Base-by-base conservation (phyloP, 345 rosid genomes). In the Mercurialis annua region DNA sequence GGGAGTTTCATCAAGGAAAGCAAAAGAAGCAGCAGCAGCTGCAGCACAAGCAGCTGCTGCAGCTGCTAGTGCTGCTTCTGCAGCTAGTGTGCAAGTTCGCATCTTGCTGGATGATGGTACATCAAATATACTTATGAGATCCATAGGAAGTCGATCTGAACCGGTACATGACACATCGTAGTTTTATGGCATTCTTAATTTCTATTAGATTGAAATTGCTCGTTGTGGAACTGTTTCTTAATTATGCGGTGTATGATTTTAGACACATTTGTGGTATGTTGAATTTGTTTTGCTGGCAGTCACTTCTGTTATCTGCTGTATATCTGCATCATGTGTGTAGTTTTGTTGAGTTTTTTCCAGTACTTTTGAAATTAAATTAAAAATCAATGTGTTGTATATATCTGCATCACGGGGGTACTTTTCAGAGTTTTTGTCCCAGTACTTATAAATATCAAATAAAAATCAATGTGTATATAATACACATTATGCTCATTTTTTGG, bases 41-140 rank as follows among this genome's bases (percentile, higher is more conserved):
- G 96, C 98, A 57, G 98, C 92, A 48, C 97, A 91, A 76, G 99
- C 98, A 61, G 96, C 97, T 16, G 96, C 95, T 16, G 92, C 92
- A 0, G 98, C 98, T 74, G 97, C 97, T 73, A 73, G 78, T 75
- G 98, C 98, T 73, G 92, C 99, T 77, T 83, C 96, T 69, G 76
- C 92, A 0, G 96, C 99, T 48, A 79, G 85, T 73, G 99, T 94
- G 74, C 99, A 94, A 94, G 98, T 92, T 70, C 99, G 98, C 69
- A 91, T 94, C 74, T 87, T 94, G 77, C 84, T 94, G 76, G 99
- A 94, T 80, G 98, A 94, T 79, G 99, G 99, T 71, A 94, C 98
- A 62, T 94, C 99, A 71, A 94, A 94, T 82, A 86, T 94, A 72
- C 83, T 94, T 54, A 91, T 89, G 98, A 89, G 88, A 73, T 94